Percentiles rank a stretch among this genome's conserved stretches.
These are phyloP conservation scores for Neofusicoccum kwambonambiense DNA, from an alignment of 2,329 filamentous ascomycete genomes.

Conservation along the genomic window DNA sequence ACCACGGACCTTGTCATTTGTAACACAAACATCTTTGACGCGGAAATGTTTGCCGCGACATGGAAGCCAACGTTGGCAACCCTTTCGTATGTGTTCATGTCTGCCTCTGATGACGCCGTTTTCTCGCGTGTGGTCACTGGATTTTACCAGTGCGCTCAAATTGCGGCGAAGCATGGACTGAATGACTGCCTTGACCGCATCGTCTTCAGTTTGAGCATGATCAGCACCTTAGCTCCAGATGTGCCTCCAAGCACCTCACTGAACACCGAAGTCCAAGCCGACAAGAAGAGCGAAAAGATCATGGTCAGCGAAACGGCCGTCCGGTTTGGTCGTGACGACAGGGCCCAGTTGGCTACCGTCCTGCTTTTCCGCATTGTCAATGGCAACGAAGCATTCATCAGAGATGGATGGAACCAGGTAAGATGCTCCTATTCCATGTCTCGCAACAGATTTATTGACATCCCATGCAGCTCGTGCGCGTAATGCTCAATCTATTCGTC, in stretches of 20 bases:
- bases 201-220: constrained; percentile 82
- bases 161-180: constrained; percentile 80
- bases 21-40: constrained; percentile 91
- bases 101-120: constrained; percentile 92
- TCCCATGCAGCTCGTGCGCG: constrained; percentile 69
- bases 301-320: constrained; percentile 99
- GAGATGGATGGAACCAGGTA: constrained; percentile 75
- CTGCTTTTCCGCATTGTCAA: constrained; percentile 92
- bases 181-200: constrained; percentile 90
- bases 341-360: constrained; percentile 88
- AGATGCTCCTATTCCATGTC: constrained; percentile 33
- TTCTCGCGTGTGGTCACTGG: constrained; percentile 91
- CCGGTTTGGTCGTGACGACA: constrained; percentile 89
- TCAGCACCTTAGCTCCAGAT: constrained; percentile 81
- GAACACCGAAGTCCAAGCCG: constrained; percentile 93
- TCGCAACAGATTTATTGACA: constrained; percentile 37
- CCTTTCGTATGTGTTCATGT: constrained; percentile 97
- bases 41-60: constrained; percentile 94
- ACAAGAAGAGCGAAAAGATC: constrained; percentile 84
- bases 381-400: constrained; percentile 76
- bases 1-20: constrained; percentile 74
- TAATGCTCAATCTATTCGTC: constrained; percentile 92
- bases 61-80: constrained; percentile 96
- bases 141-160: constrained; percentile 93
- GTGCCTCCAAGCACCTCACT: constrained; percentile 76